phyloP scores from a whole-genome alignment of 345 rosid species.

The Excoecaria cochinchinensis region DNA sequence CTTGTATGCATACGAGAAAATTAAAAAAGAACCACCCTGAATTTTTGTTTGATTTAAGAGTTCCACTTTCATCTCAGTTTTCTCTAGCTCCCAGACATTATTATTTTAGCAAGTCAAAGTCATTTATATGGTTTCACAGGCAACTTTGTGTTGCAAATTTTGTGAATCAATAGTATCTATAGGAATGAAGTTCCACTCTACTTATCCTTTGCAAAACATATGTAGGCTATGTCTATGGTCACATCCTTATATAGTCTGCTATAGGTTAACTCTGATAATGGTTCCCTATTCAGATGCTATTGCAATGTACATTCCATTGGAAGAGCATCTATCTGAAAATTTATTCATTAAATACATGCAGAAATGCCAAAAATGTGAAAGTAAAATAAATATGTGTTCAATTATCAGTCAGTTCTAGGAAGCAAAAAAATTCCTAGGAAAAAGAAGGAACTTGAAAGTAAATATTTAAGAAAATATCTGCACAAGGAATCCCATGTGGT shows the following conservation, averaged over 20 bases:
- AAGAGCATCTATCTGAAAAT: conserved; percentile 81
- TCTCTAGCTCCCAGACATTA: background rate
- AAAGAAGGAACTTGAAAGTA: background rate
- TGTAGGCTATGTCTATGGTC: background rate
- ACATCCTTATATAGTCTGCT: background rate
- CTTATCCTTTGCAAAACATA: background rate
- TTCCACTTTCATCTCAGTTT: background rate
- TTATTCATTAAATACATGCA: conserved; percentile 14
- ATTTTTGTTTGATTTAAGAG: no score
- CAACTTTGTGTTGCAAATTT: background rate
- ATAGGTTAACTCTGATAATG: conserved; percentile 54
- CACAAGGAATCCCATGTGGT: background rate
- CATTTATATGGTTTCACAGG: background rate
- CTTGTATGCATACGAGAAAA: background rate
- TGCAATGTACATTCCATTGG: conserved; percentile 81
- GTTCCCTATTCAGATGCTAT: conserved; percentile 98
- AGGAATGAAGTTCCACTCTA: background rate
- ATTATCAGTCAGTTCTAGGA: background rate
- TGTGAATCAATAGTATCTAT: background rate
- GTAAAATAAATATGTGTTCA: background rate
- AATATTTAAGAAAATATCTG: background rate
- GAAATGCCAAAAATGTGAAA: background rate
- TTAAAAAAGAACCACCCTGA: background rate
- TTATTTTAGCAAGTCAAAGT: no score
- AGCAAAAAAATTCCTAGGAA: background rate